phyloP scores from a whole-genome alignment of 805 yeast species.

The Peterozyma xylosa region DNA sequence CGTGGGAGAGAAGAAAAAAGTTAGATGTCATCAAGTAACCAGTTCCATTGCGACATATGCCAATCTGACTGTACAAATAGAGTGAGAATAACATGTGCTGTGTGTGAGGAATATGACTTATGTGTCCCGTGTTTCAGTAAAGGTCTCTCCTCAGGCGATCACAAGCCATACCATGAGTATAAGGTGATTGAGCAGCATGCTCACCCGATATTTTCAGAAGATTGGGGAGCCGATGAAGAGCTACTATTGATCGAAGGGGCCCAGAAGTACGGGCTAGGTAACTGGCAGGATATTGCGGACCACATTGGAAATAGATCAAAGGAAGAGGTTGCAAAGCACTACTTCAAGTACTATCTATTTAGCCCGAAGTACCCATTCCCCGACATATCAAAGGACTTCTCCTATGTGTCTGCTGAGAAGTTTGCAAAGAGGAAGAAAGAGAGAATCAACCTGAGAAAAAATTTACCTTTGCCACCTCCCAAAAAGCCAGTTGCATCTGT shows the following conservation, averaged over 20 bases:
- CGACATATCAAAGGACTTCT: constrained; percentile 66
- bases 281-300: constrained; percentile 98
- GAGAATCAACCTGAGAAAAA: constrained; percentile 67
- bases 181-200: constrained; percentile 89
- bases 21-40: no score
- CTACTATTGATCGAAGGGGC: constrained; percentile 82
- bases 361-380: constrained; percentile 82
- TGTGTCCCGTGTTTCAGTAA: constrained; percentile 95
- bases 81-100: constrained; percentile 86
- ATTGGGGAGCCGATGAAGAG: constrained; percentile 99
- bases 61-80: constrained; percentile 93
- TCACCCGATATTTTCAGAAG: constrained; percentile 81
- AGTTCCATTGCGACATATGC: constrained; percentile 89
- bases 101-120: constrained; percentile 88
- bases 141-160: constrained; percentile 75
- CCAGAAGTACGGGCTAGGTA: constrained; percentile 86
- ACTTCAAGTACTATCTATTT: constrained; percentile 61
- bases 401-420: constrained; percentile 53
- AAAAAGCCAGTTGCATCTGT: constrained; percentile 86
- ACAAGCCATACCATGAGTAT: constrained; percentile 92
- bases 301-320: constrained; percentile 88
- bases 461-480: constrained; percentile 76
- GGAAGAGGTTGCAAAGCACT: constrained; percentile 87
- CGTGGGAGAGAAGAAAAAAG: no score
- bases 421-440: constrained; percentile 61